Evolutionary conservation across 1,284 basidiomycete genomes (phyloP), one percentile per base, ranked within the genome.

Genomic region (Grifola frondosa): DNA sequence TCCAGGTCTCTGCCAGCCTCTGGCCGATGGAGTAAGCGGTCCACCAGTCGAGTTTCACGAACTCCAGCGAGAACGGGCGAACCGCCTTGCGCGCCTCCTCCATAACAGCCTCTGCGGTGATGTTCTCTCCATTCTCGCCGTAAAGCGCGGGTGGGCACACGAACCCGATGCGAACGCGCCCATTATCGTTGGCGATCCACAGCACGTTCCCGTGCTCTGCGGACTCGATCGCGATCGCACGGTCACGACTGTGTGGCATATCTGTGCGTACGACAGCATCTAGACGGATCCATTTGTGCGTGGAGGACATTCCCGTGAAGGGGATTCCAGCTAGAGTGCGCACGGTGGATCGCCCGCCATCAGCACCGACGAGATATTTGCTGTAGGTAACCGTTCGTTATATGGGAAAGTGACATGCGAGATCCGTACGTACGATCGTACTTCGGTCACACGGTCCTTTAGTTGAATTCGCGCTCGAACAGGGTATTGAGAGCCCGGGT

Each of bases 1-100:
- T n/a, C n/a, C n/a, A 44, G 19, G 15, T 39, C 17, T 44, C 37
- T 20, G 36, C 43, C 15, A 39, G 25, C 7, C 43, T 30, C 22
- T 44, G 43, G 11, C 43, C 43, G 16, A 44, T 34, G 17, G 36
- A 30, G 25, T 39, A 44, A 17, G 40, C 43, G 5, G 43, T 44
- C 43, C 43, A 44, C 43, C 31, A 44, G 21, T 39, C 37, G 5
- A 44, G 31, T 32, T 32, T 12, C 5, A 44, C 37, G n/a, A 44
- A 44, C n/a, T 39, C 31, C n/a, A 40, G 22, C 12, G 29, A 16
- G 15, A 23, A 23, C 30, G 43, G 43, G 13, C 17, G n/a, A 10
- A 44, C 13, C 21, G 43, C 43, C n/a, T 44, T 40, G 37, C 40
- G 39, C 3, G 37, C 43, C 19, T 44, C 43, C 32, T 31, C 31